Evolutionary conservation across 2,329 filamentous ascomycete genomes (phyloP).

Genomic region (Ophiocordyceps australis): DNA sequence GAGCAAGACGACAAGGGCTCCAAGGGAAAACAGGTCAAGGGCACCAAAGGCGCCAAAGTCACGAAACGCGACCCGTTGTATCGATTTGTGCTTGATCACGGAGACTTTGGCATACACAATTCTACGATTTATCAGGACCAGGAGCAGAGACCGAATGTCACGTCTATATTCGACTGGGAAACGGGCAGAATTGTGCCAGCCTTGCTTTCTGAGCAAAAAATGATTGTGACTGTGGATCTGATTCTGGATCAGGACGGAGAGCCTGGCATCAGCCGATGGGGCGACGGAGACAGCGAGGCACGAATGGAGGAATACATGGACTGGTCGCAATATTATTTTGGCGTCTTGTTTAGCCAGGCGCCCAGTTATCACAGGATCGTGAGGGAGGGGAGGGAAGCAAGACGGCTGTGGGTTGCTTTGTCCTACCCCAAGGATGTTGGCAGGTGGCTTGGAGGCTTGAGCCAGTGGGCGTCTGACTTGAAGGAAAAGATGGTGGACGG

Average conservation of each 20-base stretch:
- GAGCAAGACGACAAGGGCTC: too few species aligned
- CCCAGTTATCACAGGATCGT: conserved; percentile 4
- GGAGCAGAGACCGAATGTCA: conserved; percentile 5
- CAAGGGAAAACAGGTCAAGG: too few species aligned
- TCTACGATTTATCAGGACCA: conserved; percentile 4
- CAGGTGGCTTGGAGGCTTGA: too few species aligned
- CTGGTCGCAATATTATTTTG: conserved; percentile 8
- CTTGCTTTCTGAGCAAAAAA: conserved; percentile 8
- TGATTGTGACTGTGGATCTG: conserved; percentile 5
- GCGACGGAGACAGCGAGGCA: conserved; percentile 3
- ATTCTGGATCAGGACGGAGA: conserved; percentile 5
- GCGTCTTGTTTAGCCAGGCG: conserved; percentile 1
- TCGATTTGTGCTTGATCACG: conserved; percentile 14
- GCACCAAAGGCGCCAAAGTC: too few species aligned
- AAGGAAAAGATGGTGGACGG: too few species aligned
- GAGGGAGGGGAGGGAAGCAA: conserved; percentile 8
- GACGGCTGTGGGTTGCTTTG: conserved; percentile 11
- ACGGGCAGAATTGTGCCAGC: conserved; percentile 11
- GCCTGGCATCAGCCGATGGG: conserved; percentile 7
- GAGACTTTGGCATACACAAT: conserved; percentile 15
- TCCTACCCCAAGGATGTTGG: too few species aligned
- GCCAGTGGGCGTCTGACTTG: too few species aligned
- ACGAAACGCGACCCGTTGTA: too few species aligned
- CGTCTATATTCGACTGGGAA: conserved; percentile 13
- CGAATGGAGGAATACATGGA: conserved; percentile 5